A percentile compares a stretch with the other conserved stretches of the same genome.
Evolutionary conservation across 768 basidiomycete genomes (phyloP).

Genomic region (Mycena latifolia): DNA sequence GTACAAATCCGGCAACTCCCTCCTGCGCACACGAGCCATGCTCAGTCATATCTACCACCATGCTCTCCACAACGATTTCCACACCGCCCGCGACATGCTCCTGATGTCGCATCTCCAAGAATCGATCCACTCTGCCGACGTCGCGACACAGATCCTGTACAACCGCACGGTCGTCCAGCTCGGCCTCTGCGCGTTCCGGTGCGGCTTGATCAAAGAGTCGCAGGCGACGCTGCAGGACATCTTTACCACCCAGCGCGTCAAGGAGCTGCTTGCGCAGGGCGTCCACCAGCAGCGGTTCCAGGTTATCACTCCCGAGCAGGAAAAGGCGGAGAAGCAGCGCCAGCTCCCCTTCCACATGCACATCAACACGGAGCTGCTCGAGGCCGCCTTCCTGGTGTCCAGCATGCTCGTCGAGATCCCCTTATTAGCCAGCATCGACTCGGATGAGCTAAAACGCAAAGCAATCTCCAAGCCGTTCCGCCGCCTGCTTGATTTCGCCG

Average conservation of each 20-base stretch:
- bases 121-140: slow-evolving; percentile 95
- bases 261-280: slow-evolving; percentile 96
- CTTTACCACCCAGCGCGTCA: slow-evolving; percentile 95
- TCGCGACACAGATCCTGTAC: slow-evolving; percentile 97
- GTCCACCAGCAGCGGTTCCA: slow-evolving; percentile 95
- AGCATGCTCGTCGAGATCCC: slow-evolving; percentile 99
- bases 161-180: slow-evolving; percentile 98
- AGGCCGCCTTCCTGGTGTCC: slow-evolving; percentile 97
- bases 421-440: slow-evolving; percentile 92
- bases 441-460: slow-evolving; percentile 94
- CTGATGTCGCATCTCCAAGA: slow-evolving; percentile 99
- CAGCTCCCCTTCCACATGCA: slow-evolving; percentile 99
- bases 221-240: slow-evolving; percentile 95
- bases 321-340: slow-evolving; percentile 94
- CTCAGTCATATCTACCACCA: slow-evolving; percentile 98
- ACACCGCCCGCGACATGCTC: slow-evolving; percentile 97
- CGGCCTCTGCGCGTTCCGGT: slow-evolving; percentile 96
- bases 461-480: slow-evolving; percentile 97
- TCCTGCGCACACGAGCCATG: slow-evolving; percentile 96
- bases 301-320: slow-evolving; percentile 91
- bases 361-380: slow-evolving; percentile 97
- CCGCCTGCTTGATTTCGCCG: slow-evolving; percentile 94
- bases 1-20: slow-evolving; percentile 91
- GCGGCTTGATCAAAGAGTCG: slow-evolving; percentile 93
- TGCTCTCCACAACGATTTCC: slow-evolving; percentile 95